A percentile compares a stretch with the other conserved stretches of the same genome.
phyloP scores from a whole-genome alignment of 1,284 basidiomycete species.

The Trichosporon sp. region DNA sequence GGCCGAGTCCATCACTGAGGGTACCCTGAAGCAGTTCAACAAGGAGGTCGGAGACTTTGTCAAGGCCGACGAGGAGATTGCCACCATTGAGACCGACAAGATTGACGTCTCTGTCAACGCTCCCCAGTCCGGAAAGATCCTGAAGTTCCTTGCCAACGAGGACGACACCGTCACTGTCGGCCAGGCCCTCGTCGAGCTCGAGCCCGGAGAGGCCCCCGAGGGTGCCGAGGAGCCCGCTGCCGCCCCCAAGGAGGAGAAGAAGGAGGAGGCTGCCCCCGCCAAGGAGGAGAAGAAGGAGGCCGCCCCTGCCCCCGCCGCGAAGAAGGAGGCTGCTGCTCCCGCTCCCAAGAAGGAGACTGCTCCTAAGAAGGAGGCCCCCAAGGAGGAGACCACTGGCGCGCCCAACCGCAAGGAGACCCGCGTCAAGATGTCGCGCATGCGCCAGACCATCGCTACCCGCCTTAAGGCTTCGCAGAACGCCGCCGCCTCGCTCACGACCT shows the following conservation, averaged over 20 bases:
- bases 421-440: slow-evolving; percentile 98
- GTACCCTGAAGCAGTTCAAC: slow-evolving; percentile 91
- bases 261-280: slow-evolving; percentile 50
- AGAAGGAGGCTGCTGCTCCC: slow-evolving; percentile 31
- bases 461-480: slow-evolving; percentile 98
- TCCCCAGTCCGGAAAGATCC: slow-evolving; percentile 82
- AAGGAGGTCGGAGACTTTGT: slow-evolving; percentile 94
- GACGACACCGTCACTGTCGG: slow-evolving; percentile 95
- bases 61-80: slow-evolving; percentile 90
- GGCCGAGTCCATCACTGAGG: slow-evolving; percentile 97
- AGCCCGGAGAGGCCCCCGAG: slow-evolving; percentile 69
- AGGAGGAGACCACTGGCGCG: slow-evolving; percentile 53
- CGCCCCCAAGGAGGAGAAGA: slow-evolving; percentile 54
- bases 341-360: slow-evolving; percentile 56
- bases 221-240: slow-evolving; percentile 48
- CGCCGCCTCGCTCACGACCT: slow-evolving; percentile 94
- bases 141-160: slow-evolving; percentile 82
- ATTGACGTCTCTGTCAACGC: slow-evolving; percentile 98
- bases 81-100: slow-evolving; percentile 99
- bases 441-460: slow-evolving; percentile 92
- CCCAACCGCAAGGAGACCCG: slow-evolving; percentile 75
- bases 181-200: slow-evolving; percentile 90
- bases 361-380: slow-evolving; percentile 58
- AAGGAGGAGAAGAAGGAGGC: slow-evolving; percentile 54
- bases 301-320: slow-evolving; percentile 16